These are phyloP conservation scores for Acanthamoeba sp. DNA, from an alignment of 208 protist species.

Conservation along the genomic window DNA sequence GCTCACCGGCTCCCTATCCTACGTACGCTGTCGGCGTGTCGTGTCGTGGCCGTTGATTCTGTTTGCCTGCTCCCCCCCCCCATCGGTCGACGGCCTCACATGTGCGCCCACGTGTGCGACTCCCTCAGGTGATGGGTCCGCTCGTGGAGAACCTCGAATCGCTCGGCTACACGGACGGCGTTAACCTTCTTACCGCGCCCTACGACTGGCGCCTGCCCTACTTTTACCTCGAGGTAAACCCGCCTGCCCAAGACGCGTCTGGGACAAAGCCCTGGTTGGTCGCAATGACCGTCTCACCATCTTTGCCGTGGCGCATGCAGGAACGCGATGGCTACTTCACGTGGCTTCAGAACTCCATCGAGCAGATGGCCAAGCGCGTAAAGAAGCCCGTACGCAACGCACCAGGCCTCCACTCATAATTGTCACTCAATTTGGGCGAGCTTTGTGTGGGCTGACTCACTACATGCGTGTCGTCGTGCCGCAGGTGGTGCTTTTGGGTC, in stretches of 20 bases:
- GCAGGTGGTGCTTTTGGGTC: conserved; percentile 49
- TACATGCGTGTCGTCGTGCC: not conserved
- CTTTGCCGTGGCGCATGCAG: not conserved
- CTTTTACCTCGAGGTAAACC: conserved; percentile 25
- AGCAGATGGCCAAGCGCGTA: conserved; percentile 5
- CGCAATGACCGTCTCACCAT: too few relatives aligned
- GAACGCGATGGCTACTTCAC: conserved; percentile 26
- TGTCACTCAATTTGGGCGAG: too few relatives aligned
- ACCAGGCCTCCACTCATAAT: not conserved
- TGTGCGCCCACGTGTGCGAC: not conserved
- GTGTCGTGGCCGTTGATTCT: too few relatives aligned
- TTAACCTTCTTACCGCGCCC: conserved; percentile 11
- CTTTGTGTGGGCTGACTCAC: too few relatives aligned
- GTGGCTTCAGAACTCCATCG: not conserved
- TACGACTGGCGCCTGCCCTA: conserved; percentile 61
- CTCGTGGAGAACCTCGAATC: conserved; percentile 50
- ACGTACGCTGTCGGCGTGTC: too few relatives aligned
- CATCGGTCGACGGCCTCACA: not conserved
- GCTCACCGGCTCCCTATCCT: conserved; percentile 43
- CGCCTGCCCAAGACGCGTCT: not conserved
- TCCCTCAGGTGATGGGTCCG: conserved; percentile 71
- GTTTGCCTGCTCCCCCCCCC: too few relatives aligned
- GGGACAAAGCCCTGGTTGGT: too few relatives aligned
- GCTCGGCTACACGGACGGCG: conserved; percentile 61
- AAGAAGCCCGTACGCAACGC: conserved; percentile 60